These are phyloP conservation scores for Knufia petricola DNA, from an alignment of 2,329 filamentous ascomycete genomes.

Conservation along the genomic window DNA sequence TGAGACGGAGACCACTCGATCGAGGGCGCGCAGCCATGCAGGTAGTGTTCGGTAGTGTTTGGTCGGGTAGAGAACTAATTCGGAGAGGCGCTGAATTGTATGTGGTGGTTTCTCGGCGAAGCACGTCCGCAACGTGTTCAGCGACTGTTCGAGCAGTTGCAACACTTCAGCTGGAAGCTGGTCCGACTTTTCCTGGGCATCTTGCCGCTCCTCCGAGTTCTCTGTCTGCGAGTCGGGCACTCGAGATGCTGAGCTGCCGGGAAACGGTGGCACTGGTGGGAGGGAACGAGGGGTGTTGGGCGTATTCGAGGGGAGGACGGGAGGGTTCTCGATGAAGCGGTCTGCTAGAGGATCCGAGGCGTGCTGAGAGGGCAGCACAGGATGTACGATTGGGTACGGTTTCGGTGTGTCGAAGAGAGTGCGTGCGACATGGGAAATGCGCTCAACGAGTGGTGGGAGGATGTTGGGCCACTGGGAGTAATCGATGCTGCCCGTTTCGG, in stretches of 20 bases:
- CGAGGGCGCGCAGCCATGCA: slow-evolving; percentile 79
- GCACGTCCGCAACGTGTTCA: slow-evolving; percentile 48
- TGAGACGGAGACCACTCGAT: slow-evolving; percentile 83
- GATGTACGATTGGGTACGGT: slow-evolving; percentile 38
- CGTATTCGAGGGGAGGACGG: slow-evolving; percentile 29
- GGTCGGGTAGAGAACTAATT: slow-evolving; percentile 68
- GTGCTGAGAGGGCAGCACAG: slow-evolving; percentile 29
- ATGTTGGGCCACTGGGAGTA: slow-evolving; percentile 58
- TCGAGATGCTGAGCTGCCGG: slow-evolving; percentile 31
- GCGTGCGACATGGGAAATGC: slow-evolving; percentile 68
- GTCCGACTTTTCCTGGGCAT: slow-evolving; percentile 16
- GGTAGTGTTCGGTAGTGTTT: slow-evolving; percentile 72
- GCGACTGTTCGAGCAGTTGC: slow-evolving; percentile 52
- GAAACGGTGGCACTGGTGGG: slow-evolving; percentile 32
- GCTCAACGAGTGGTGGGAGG: slow-evolving; percentile 54
- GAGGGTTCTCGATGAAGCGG: slow-evolving; percentile 12
- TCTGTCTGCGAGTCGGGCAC: slow-evolving; percentile 34
- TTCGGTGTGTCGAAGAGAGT: slow-evolving; percentile 63
- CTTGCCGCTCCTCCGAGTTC: slow-evolving; percentile 34
- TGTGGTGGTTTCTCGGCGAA: slow-evolving; percentile 75
- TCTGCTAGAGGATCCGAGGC: slow-evolving; percentile 9
- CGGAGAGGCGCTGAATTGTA: slow-evolving; percentile 82
- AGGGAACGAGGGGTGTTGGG: slow-evolving; percentile 23
- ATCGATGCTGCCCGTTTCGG: slow-evolving; percentile 50
- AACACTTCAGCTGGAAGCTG: slow-evolving; percentile 54